phyloP scores from a whole-genome alignment of 176 grass and related monocot genomes.

The Oryza glumipatula region DNA sequence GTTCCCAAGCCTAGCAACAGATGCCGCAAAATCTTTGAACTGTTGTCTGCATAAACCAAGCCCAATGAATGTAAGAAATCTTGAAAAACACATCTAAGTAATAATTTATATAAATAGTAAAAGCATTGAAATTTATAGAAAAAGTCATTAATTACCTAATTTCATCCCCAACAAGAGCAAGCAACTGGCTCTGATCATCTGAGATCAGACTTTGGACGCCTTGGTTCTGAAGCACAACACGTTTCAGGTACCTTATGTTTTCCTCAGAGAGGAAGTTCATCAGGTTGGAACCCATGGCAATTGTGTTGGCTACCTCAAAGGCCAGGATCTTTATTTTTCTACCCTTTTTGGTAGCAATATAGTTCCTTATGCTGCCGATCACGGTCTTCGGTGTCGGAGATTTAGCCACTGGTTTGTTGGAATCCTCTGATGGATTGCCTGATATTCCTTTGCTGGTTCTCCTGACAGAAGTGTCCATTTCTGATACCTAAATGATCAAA shows the following conservation, averaged over 20 bases:
- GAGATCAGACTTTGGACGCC: constrained; percentile 58
- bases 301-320: constrained; percentile 78
- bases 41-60: constrained; percentile 55
- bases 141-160: constrained; percentile 45
- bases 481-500: constrained; percentile 26
- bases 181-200: constrained; percentile 46
- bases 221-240: constrained; percentile 49
- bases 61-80: constrained; percentile 23
- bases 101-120: neutral
- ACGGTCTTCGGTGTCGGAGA: neutral
- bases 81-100: neutral
- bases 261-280: constrained; percentile 57
- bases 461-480: constrained; percentile 32
- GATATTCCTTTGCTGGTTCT: constrained; percentile 23
- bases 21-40: constrained; percentile 44
- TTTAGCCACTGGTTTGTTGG: constrained; percentile 1
- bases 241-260: constrained; percentile 51
- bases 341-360: constrained; percentile 23
- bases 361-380: neutral
- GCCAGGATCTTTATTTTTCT: constrained; percentile 56
- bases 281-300: constrained; percentile 64
- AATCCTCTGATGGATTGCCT: constrained; percentile 32
- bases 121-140: constrained; percentile 1
- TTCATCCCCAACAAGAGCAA: constrained; percentile 54
- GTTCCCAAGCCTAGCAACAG: constrained; percentile 63